Base-by-base conservation (phyloP, 1,284 basidiomycete genomes). In the Cryptococcus sp. region DNA sequence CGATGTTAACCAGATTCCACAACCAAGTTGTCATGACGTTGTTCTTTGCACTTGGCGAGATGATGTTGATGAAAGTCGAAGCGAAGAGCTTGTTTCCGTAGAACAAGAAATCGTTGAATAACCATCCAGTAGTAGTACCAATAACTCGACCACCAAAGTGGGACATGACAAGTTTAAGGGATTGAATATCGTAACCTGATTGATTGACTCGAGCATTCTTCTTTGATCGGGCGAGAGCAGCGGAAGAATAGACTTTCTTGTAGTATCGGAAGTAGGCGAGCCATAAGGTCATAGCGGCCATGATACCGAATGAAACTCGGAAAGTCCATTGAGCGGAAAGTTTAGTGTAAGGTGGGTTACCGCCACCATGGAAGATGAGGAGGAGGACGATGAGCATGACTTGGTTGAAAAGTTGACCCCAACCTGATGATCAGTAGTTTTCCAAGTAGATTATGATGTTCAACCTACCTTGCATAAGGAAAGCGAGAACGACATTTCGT, bases 331-430 rank as follows among this genome's bases (percentile, higher is more conserved):
- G 81, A 7, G 77, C 77, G 1, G 79, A 72, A n/a, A 72, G 71
- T 33, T 66, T 59, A 37, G 69, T 72, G 73, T 79, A 82, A 46
- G 68, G 68, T 5, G 72, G 70, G 55, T 76, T 71, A 31, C 70
- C 73, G 38, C 73, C 69, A 53, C 69, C 66, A 69, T 80, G 68
- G 78, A 82, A 81, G 69, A 81, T 78, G 68, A 83, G 71, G 37
- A 83, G 70, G 13, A 78, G 68, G 56, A 83, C 62, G 65, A 82
- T 79, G 37, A 82, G 71, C 41, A 81, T 55, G 37, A 57, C 78
- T 61, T 81, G 80, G 68, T 83, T 82, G 76, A 80, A 76, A 33
- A 81, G 72, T 65, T 81, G 80, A 59, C 80, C 79, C 79, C 80
- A 80, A 46, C 79, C 77, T 67, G 57, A 32, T 15, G 11, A 38